phyloP scores from a whole-genome alignment of 805 yeast genomes.

The Groenewaldozyma tartarivorans region DNA sequence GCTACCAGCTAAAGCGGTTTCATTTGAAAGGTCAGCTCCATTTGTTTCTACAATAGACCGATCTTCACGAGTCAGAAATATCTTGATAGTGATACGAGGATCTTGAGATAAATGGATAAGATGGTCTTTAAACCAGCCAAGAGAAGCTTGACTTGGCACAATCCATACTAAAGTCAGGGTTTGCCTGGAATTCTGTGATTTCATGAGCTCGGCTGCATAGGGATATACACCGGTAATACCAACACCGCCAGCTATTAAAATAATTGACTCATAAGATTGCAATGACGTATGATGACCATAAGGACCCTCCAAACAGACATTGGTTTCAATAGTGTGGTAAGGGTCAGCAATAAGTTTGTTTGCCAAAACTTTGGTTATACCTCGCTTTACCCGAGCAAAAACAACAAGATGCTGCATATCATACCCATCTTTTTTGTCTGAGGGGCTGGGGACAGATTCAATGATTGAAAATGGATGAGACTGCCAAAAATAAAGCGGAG shows the following conservation, averaged over 20 bases:
- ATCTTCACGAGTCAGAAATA: constrained; percentile 23
- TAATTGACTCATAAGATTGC: constrained; percentile 43
- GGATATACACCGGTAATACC: constrained; percentile 60
- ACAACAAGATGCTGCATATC: constrained; percentile 33
- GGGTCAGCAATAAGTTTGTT: background rate
- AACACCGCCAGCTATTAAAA: constrained; percentile 64
- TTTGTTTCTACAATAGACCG: background rate
- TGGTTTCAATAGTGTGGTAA: constrained; percentile 8
- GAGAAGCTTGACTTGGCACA: constrained; percentile 18
- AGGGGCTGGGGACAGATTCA: constrained; percentile 25
- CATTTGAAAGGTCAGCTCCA: too few species aligned
- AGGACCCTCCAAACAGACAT: constrained; percentile 51
- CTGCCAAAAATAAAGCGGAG: constrained; percentile 44
- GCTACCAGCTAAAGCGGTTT: too few species aligned
- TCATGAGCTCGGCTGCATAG: constrained; percentile 22
- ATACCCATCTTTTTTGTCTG: constrained; percentile 25
- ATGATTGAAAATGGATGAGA: constrained; percentile 60
- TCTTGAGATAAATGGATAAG: constrained; percentile 17
- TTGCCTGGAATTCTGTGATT: constrained; percentile 6
- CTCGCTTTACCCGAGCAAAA: constrained; percentile 24
- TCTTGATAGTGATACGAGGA: constrained; percentile 24
- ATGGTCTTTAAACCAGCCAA: constrained; percentile 24
- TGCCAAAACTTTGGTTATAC: constrained; percentile 12
- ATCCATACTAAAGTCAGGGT: constrained; percentile 26
- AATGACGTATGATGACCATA: constrained; percentile 50